Base-by-base conservation (phyloP, 1,284 basidiomycete genomes). In the Ganoderma resinaceum region DNA sequence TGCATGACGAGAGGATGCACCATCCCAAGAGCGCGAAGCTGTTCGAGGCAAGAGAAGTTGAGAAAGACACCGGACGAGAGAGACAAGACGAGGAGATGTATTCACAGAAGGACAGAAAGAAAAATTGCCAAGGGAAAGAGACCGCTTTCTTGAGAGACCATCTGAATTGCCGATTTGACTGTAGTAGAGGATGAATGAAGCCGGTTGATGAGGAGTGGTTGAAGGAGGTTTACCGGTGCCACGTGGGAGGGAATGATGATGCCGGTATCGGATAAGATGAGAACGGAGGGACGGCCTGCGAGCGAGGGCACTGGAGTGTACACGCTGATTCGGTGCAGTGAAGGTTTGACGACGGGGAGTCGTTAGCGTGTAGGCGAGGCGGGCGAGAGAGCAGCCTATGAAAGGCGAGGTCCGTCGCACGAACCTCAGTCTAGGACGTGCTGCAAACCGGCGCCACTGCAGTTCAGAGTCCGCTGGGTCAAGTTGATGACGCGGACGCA, bases 1-100 rank as follows among this genome's bases (percentile, higher is more conserved):
- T 76, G 79, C 90, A 91, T 5, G 89, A 90, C 42, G 89, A 90
- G 62, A 91, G 77, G 66, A 91, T 78, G 75, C 90, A 91, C 88
- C 90, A 90, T 46, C 82, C 82, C 7, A 90, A 74, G 35, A 84
- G 80, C 35, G 83, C 82, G 61, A 86, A 76, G 60, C 90, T 91
- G 67, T 46, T 53, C 35, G 67, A 62, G 63, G 46, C 7, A 46
- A 66, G 43, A 69, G 23, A 31, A 59, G 20, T 77, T 61, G 61
- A 69, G 67, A n/a, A 62, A 55, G 23, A 33, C n/a, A 46, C 52
- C 49, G 38, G 52, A 20, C 29, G 61, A 65, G n/a, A 37, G 20
- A 49, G 37, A 59, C 49, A 60, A 29, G 62, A 40, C 37, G 66
- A 7, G 20, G n/a, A 61, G 31, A 16, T 26, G 72, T 62, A 74